Percentiles rank a stretch among this genome's conserved stretches.
Conservation (phyloP, 1,139 yeast species). For the Suhomyces bolitotheri region DNA sequence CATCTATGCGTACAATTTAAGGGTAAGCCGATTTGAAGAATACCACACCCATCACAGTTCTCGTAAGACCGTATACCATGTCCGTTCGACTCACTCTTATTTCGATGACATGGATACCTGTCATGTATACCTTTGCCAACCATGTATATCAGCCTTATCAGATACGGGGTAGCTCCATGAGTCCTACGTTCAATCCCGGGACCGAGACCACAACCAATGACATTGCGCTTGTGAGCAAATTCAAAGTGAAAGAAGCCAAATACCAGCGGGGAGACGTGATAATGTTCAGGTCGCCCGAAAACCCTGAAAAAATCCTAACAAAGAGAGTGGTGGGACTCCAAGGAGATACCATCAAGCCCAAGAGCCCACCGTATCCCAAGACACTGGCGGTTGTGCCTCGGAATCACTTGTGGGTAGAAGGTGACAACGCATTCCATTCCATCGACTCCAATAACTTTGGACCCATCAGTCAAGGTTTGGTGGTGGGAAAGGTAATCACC, state of each 20-base stretch:
- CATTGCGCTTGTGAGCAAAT: conserved; percentile 71
- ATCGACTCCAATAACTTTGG: conserved; percentile 85
- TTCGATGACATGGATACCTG: conserved; percentile 73
- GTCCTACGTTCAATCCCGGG: conserved; percentile 82
- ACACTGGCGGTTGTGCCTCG: conserved; percentile 63
- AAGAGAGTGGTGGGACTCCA: conserved; percentile 76
- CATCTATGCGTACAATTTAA: no score
- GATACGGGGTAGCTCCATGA: conserved; percentile 85
- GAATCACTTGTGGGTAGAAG: conserved; percentile 92
- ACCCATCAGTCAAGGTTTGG: conserved; percentile 76
- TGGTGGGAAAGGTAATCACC: conserved; percentile 67
- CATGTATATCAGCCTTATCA: conserved; percentile 74
- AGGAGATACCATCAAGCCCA: conserved; percentile 65
- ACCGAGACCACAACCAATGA: conserved; percentile 54
- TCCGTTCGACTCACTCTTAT: conserved; percentile 25
- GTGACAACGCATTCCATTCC: conserved; percentile 82
- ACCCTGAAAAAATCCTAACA: conserved; percentile 72
- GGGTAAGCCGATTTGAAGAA: no score
- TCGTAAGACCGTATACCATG: no score
- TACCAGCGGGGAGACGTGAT: conserved; percentile 70
- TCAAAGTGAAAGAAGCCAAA: conserved; percentile 48
- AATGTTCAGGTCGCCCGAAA: conserved; percentile 72
- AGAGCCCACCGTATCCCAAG: conserved; percentile 64
- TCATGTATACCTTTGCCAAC: conserved; percentile 64
- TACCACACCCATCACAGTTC: no score